Percentiles rank a stretch among this genome's conserved stretches.
These are phyloP conservation scores for Sherardia arvensis DNA, from an alignment of 257 asterid genomes.

Conservation along the genomic window DNA sequence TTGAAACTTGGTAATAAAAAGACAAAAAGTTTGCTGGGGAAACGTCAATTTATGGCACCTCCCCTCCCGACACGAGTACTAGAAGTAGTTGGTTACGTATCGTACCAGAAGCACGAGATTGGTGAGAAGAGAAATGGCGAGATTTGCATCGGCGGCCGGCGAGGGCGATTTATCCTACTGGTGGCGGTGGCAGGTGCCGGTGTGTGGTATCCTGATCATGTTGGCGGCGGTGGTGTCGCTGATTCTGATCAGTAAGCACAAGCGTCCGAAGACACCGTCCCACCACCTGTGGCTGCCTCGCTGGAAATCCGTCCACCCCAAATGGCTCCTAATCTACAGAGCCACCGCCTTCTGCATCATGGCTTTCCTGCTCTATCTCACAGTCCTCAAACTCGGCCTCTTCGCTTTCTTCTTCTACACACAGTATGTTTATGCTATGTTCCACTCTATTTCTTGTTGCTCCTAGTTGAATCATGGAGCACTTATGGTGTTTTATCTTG, in stretches of 20 bases:
- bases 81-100: not conserved
- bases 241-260: constrained; percentile 20
- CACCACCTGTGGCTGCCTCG: constrained; percentile 60
- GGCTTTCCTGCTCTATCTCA: constrained; percentile 52
- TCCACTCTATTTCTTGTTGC: not conserved
- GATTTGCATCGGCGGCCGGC: not conserved
- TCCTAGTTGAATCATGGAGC: not conserved
- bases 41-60: not conserved
- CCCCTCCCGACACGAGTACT: not conserved
- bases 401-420: constrained; percentile 82
- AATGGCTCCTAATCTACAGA: constrained; percentile 68
- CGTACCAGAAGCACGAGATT: not conserved
- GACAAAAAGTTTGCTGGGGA: no score
- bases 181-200: constrained; percentile 69
- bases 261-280: constrained; percentile 1
- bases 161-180: constrained; percentile 27
- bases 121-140: not conserved
- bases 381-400: constrained; percentile 45
- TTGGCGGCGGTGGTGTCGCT: constrained; percentile 37
- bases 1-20: no score
- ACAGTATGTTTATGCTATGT: no score
- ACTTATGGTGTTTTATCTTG: not conserved
- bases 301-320: constrained; percentile 65
- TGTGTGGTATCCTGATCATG: constrained; percentile 40
- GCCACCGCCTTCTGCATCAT: constrained; percentile 50